Evolutionary conservation across 805 yeast genomes (phyloP).

Genomic region (Yarrowia yakushimensis): DNA sequence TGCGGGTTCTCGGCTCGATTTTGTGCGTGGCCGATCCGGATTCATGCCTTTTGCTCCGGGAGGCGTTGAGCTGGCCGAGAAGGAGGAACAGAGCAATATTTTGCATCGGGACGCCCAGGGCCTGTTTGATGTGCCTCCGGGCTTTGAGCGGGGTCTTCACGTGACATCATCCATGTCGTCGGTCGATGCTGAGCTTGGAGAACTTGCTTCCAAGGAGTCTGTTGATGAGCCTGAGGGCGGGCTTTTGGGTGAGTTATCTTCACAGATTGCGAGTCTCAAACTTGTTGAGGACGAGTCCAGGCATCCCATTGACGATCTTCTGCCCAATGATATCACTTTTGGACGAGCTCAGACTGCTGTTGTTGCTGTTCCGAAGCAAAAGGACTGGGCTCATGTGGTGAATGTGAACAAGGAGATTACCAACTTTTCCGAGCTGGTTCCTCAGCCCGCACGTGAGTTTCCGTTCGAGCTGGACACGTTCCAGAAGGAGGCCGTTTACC

Average conservation of each 20-base stretch:
- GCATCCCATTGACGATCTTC: slow-evolving; percentile 43
- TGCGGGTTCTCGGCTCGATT: slow-evolving; percentile 56
- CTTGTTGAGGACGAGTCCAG: not conserved
- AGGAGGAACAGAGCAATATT: slow-evolving; percentile 33
- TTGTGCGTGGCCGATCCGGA: slow-evolving; percentile 65
- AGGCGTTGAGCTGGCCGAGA: slow-evolving; percentile 48
- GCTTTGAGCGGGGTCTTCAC: slow-evolving; percentile 76
- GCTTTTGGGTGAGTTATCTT: slow-evolving; percentile 23
- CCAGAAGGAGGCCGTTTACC: slow-evolving; percentile 96
- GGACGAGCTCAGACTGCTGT: slow-evolving; percentile 39
- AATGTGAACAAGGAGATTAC: slow-evolving; percentile 79
- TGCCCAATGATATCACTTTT: slow-evolving; percentile 51
- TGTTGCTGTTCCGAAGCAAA: slow-evolving; percentile 37
- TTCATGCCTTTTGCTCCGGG: slow-evolving; percentile 93
- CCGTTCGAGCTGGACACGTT: slow-evolving; percentile 93
- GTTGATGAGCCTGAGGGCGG: slow-evolving; percentile 34
- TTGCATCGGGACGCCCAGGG: slow-evolving; percentile 72
- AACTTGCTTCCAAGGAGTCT: slow-evolving; percentile 37
- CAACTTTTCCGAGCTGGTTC: slow-evolving; percentile 83
- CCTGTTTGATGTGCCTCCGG: slow-evolving; percentile 77
- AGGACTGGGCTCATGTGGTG: slow-evolving; percentile 93
- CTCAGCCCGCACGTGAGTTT: slow-evolving; percentile 90
- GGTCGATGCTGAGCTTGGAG: not conserved
- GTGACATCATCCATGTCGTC: slow-evolving; percentile 39
- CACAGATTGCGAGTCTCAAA: not conserved